Evolutionary conservation across 2,329 filamentous ascomycete species (phyloP).

Genomic region (Nemania sp.): DNA sequence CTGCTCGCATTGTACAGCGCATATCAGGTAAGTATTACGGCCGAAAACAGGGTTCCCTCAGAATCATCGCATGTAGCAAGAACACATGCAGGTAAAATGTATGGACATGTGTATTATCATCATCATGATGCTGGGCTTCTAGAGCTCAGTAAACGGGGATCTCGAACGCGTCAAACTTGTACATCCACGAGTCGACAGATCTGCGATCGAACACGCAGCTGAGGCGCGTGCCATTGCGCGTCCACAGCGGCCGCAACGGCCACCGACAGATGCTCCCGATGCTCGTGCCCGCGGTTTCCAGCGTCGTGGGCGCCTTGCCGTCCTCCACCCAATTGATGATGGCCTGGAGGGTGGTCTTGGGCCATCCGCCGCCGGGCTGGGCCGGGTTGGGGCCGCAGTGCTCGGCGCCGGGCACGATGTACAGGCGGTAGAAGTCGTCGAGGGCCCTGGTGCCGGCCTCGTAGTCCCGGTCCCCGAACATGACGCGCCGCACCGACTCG

Average conservation of each 20-base stretch:
- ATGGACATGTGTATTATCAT: not conserved
- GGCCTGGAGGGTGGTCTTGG: conserved; percentile 50
- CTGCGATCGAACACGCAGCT: conserved; percentile 32
- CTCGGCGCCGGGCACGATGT: conserved; percentile 52
- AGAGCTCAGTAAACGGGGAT: conserved; percentile 17
- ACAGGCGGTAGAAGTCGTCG: conserved; percentile 50
- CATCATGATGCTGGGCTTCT: not conserved
- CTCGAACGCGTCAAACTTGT: conserved; percentile 20
- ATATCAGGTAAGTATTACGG: not conserved
- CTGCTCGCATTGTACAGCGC: not conserved
- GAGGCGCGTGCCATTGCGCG: conserved; percentile 36
- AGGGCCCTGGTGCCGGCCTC: conserved; percentile 48
- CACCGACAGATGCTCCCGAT: conserved; percentile 47
- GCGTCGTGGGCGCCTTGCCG: conserved; percentile 47
- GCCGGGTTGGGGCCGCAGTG: conserved; percentile 52
- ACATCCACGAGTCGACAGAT: conserved; percentile 18
- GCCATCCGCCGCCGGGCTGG: conserved; percentile 48
- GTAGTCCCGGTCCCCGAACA: conserved; percentile 49
- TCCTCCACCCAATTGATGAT: conserved; percentile 60
- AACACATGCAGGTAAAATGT: not conserved
- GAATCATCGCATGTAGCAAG: not conserved
- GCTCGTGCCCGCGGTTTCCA: conserved; percentile 48
- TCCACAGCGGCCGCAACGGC: conserved; percentile 49
- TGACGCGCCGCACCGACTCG: conserved; percentile 54
- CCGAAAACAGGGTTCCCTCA: not conserved